Percentiles rank a stretch among this genome's conserved stretches.
These are phyloP conservation scores for Penicillium paxilli DNA, from an alignment of 495 filamentous ascomycete species.

Conservation along the genomic window DNA sequence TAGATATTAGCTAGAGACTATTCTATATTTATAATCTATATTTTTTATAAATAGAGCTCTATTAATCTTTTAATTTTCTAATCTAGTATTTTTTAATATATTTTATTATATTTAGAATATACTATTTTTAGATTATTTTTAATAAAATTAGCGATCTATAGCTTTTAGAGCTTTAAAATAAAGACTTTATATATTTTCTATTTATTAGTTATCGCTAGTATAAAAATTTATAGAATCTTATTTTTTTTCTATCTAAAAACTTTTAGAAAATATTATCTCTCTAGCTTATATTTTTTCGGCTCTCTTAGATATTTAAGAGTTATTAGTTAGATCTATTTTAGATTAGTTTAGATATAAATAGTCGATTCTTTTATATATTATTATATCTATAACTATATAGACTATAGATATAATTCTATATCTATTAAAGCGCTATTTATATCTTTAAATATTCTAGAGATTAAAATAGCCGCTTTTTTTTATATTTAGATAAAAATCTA, in stretches of 20 bases:
- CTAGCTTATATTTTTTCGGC: background rate
- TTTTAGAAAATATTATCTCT: slow-evolving; percentile 11
- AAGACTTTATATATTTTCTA: too few species aligned
- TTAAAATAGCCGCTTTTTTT: slow-evolving; percentile 7
- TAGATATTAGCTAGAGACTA: too few species aligned
- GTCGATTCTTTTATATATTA: slow-evolving; percentile 9
- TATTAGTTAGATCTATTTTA: background rate
- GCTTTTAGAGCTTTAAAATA: too few species aligned
- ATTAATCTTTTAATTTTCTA: too few species aligned
- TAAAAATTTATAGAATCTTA: slow-evolving; percentile 11
- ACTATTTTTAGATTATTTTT: too few species aligned
- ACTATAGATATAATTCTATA: slow-evolving; percentile 11
- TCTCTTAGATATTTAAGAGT: background rate
- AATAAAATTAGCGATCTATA: too few species aligned
- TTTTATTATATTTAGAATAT: too few species aligned
- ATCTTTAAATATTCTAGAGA: slow-evolving; percentile 9
- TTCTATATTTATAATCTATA: too few species aligned
- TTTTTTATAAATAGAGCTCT: too few species aligned
- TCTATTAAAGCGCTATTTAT: slow-evolving; percentile 1
- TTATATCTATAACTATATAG: slow-evolving; percentile 12
- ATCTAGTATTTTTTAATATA: too few species aligned
- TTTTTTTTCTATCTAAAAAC: slow-evolving; percentile 13
- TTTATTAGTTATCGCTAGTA: too few species aligned
- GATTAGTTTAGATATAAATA: slow-evolving; percentile 6
- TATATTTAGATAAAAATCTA: slow-evolving; percentile 7